Evolutionary conservation across 2,329 filamentous ascomycete species (phyloP).

Genomic region (Dendryphion nanum): DNA sequence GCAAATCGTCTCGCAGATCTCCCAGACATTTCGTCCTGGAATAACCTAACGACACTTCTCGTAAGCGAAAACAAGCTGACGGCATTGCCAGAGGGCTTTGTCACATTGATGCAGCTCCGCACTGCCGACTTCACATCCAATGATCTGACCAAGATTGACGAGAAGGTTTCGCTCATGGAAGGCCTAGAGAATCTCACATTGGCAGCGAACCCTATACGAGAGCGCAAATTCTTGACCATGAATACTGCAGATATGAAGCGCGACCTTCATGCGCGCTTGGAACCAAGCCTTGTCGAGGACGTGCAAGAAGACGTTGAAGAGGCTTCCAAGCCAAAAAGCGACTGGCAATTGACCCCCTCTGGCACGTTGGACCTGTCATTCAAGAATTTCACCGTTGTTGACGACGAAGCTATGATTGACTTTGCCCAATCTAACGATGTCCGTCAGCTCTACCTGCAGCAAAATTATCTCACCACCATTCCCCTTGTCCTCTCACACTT

Average conservation of each 20-base stretch:
- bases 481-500: slow-evolving; percentile 70
- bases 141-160: slow-evolving; percentile 72
- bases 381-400: slow-evolving; percentile 39
- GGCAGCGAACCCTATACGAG: slow-evolving; percentile 84
- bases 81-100: slow-evolving; percentile 74
- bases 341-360: slow-evolving; percentile 32
- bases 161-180: slow-evolving; percentile 77
- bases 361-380: slow-evolving; percentile 45
- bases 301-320: slow-evolving; percentile 2
- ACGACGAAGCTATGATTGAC: slow-evolving; percentile 38
- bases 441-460: slow-evolving; percentile 65
- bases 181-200: slow-evolving; percentile 72
- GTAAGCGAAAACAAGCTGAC: slow-evolving; percentile 80
- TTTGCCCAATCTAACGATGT: slow-evolving; percentile 50
- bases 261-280: slow-evolving; percentile 65
- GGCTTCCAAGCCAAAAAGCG: slow-evolving; percentile 5
- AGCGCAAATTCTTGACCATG: slow-evolving; percentile 82
- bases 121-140: slow-evolving; percentile 85
- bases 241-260: slow-evolving; percentile 78
- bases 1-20: slow-evolving; percentile 74
- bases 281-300: slow-evolving; percentile 44
- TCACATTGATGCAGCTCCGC: slow-evolving; percentile 64
- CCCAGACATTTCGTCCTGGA: slow-evolving; percentile 74
- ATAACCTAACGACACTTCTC: slow-evolving; percentile 67
- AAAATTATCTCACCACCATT: slow-evolving; percentile 71